phyloP scores from a whole-genome alignment of 2,329 filamentous ascomycete species.

The Monosporascus cannonballus region DNA sequence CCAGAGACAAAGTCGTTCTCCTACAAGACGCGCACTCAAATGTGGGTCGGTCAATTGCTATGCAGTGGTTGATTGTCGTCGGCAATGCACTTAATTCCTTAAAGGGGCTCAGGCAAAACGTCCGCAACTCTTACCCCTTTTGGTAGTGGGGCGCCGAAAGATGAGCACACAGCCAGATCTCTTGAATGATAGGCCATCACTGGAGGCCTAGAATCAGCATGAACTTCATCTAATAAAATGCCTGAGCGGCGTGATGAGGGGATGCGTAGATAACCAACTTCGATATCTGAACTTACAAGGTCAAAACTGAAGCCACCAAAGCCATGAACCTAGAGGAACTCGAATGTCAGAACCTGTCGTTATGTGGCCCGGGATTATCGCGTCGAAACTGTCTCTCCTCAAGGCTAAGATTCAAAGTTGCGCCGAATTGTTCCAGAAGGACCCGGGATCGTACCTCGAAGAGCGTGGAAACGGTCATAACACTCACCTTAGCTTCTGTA shows the following conservation, averaged over 20 bases:
- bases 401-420: not conserved
- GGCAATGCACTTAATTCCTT: constrained; percentile 10
- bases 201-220: not conserved
- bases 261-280: not conserved
- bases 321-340: not conserved
- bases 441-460: not conserved
- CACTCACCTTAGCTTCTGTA: not conserved
- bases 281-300: not conserved
- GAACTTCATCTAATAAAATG: not conserved
- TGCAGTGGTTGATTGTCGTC: constrained; percentile 4
- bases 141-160: constrained; percentile 8
- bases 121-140: constrained; percentile 12
- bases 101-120: constrained; percentile 13
- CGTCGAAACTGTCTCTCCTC: not conserved
- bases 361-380: not conserved
- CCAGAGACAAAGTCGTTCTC: constrained; percentile 8
- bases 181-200: not conserved
- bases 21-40: not conserved
- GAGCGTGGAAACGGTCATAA: not conserved
- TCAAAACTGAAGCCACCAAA: not conserved
- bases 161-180: not conserved
- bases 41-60: constrained; percentile 5
- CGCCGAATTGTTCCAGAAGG: not conserved
- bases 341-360: not conserved
- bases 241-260: not conserved